Conservation (phyloP, 1,139 yeast species). For the Pichia sp. region DNA sequence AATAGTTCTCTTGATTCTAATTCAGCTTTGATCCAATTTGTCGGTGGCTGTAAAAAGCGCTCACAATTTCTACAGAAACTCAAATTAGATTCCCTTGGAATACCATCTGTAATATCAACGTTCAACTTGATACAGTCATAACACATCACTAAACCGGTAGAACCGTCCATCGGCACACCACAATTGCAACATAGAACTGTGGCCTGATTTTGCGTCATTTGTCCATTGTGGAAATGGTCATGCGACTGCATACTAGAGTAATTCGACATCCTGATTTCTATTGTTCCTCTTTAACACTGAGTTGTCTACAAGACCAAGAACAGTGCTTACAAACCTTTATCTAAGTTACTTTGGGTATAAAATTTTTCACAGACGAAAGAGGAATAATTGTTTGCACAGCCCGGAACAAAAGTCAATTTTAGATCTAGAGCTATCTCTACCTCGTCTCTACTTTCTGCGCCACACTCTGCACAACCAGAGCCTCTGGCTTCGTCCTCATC, state of each 20-base stretch:
- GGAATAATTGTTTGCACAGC: background rate
- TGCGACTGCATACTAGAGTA: constrained; percentile 38
- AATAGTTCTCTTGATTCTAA: constrained; percentile 87
- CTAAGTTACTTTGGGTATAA: background rate
- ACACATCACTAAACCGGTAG: constrained; percentile 91
- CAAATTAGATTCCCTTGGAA: constrained; percentile 88
- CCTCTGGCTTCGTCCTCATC: too few species aligned
- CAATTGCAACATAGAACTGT: constrained; percentile 97
- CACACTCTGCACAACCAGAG: too few species aligned
- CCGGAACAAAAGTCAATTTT: too few species aligned
- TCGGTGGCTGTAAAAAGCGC: constrained; percentile 89
- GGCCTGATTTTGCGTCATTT: constrained; percentile 35
- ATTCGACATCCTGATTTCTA: constrained; percentile 39
- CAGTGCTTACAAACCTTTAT: too few species aligned
- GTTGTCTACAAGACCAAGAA: too few species aligned
- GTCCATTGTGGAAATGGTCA: constrained; percentile 23
- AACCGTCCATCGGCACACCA: constrained; percentile 97
- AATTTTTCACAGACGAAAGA: background rate
- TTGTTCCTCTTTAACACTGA: constrained; percentile 2
- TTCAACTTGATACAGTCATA: constrained; percentile 93
- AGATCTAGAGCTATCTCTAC: too few species aligned
- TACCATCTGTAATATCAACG: constrained; percentile 91
- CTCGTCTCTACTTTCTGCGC: too few species aligned
- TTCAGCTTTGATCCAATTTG: constrained; percentile 86
- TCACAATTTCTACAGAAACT: constrained; percentile 97